These are phyloP conservation scores for Ormosia emarginata DNA, from an alignment of 306 rosid genomes.

Conservation along the genomic window DNA sequence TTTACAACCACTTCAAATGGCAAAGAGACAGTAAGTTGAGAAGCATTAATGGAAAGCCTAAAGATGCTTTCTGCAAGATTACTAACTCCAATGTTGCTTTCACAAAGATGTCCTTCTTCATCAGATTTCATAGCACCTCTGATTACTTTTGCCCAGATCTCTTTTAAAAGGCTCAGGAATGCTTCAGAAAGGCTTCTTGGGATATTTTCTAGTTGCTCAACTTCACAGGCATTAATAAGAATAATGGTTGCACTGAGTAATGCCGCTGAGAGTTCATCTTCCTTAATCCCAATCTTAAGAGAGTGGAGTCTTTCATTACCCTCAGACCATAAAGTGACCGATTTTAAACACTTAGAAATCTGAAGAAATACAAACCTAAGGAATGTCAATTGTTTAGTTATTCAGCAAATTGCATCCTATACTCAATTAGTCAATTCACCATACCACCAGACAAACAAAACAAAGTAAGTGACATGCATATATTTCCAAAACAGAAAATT, in stretches of 20 bases:
- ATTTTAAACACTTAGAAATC: slow-evolving; percentile 46
- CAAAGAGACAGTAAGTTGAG: slow-evolving; percentile 25
- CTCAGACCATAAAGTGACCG: slow-evolving; percentile 43
- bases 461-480: not conserved
- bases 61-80: slow-evolving; percentile 66
- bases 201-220: slow-evolving; percentile 46
- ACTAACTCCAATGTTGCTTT: slow-evolving; percentile 46
- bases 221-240: slow-evolving; percentile 55
- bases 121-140: slow-evolving; percentile 17
- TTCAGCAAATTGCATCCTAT: not conserved
- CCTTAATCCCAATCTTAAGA: slow-evolving; percentile 48
- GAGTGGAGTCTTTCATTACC: slow-evolving; percentile 22
- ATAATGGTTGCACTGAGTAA: slow-evolving; percentile 47
- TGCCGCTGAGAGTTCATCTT: slow-evolving; percentile 45
- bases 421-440: not conserved
- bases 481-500: not conserved
- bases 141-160: slow-evolving; percentile 43
- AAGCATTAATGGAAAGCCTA: slow-evolving; percentile 54
- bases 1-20: slow-evolving; percentile 44
- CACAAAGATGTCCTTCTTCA: slow-evolving; percentile 28
- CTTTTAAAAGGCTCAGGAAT: slow-evolving; percentile 37
- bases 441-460: not conserved
- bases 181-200: slow-evolving; percentile 34
- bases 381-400: slow-evolving; percentile 35
- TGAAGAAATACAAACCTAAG: slow-evolving; percentile 64